Base-by-base conservation (phyloP, 2,329 filamentous ascomycete species). In the Microcyclospora pomicola region DNA sequence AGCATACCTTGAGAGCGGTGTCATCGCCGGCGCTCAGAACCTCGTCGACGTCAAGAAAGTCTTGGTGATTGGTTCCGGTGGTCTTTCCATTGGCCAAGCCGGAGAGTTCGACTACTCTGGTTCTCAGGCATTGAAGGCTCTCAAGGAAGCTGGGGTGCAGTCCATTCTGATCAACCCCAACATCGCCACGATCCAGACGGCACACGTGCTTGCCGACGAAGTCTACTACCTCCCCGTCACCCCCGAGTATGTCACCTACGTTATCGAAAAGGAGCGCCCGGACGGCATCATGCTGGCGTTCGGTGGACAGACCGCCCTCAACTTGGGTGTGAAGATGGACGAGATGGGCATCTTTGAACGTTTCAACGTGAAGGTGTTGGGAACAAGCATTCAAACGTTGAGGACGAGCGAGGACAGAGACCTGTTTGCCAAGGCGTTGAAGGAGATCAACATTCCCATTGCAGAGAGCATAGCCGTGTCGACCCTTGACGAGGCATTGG, bases 51-150 rank as follows among this genome's bases (percentile, higher is more conserved):
- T 96, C 48, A 93, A 93, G 70, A 96, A 96, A 69, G 88, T 96
- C 37, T 69, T 96, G 45, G 87, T 96, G 51, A 94, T 96, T 68
- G 88, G 88, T 42, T 87, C 80, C 66, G 88, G 88, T 67, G 88
- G 88, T 63, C 73, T 96, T 51, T 85, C 84, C 60, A 96, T 96
- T 74, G 88, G 88, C 47, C 88, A 96, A 66, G 88, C 88, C 48
- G 88, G 88, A 67, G 88, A 96, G 68, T 96, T 96, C 55, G 88
- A 96, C 66, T 96, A 96, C 65, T 96, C 91, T 62, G 88, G 91
- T 47, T 87, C 88, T 5, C 91, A 96, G 69, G 91, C 91, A 38
- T 72, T 98, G 46, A 96, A 96, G 67, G 91, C 91, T 30, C 72
- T 98, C 44, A 96, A 94, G 66, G 88, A 96, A 67, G 88, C 87